Conservation (phyloP, 2,329 filamentous ascomycete genomes). For the Cladosporium sp. region DNA sequence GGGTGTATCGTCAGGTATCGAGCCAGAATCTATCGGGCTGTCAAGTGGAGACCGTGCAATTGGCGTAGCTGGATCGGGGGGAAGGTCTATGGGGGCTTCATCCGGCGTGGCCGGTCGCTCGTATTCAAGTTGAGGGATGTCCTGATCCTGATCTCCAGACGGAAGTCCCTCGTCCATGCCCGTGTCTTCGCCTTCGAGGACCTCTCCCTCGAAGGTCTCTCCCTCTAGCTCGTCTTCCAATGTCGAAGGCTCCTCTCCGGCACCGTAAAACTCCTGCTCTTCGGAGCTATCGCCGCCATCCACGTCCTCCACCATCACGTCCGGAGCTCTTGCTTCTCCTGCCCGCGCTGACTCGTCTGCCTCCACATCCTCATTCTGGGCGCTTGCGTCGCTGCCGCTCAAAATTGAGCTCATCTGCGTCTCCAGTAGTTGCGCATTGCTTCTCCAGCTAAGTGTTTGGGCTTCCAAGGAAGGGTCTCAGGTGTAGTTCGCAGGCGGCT, state of each 20-base stretch:
- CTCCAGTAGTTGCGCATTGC: constrained; percentile 47
- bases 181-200: constrained; percentile 11
- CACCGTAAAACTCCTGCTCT: constrained; percentile 1
- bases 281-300: not conserved
- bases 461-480: not conserved
- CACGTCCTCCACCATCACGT: constrained; percentile 8
- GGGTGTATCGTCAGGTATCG: constrained; percentile 75
- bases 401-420: constrained; percentile 64
- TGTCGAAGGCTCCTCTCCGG: not conserved
- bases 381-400: constrained; percentile 56
- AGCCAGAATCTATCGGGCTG: constrained; percentile 66
- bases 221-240: constrained; percentile 11
- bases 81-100: constrained; percentile 3
- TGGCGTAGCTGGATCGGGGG: constrained; percentile 15
- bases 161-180: constrained; percentile 12
- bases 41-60: constrained; percentile 34
- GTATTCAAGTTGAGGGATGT: constrained; percentile 19
- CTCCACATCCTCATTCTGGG: constrained; percentile 48
- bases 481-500: not conserved
- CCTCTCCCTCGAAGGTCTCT: constrained; percentile 3
- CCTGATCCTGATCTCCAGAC: constrained; percentile 13
- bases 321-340: not conserved
- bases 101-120: constrained; percentile 7
- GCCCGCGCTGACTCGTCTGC: constrained; percentile 29
- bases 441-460: constrained; percentile 25